These are phyloP conservation scores for Ophryocystis elektroscirrha DNA, from an alignment of 169 alveolate genomes.

Conservation along the genomic window DNA sequence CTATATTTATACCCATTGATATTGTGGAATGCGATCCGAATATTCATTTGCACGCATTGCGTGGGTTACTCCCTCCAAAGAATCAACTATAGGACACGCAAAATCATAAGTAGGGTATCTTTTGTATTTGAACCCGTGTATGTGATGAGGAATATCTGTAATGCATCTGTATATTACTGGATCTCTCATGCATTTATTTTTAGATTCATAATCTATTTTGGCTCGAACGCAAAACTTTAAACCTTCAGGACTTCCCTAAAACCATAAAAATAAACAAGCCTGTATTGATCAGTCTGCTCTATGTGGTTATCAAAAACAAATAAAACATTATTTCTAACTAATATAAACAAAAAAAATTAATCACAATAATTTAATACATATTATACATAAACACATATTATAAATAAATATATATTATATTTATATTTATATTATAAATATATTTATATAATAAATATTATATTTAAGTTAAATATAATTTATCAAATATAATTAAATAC, in stretches of 20 bases:
- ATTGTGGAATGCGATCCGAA: constrained; percentile 79
- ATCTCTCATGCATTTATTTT: constrained; percentile 86
- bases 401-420: no score
- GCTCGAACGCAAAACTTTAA: constrained; percentile 83
- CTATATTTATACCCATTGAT: constrained; percentile 50
- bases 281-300: background rate
- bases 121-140: constrained; percentile 69
- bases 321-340: background rate
- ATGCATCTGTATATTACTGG: constrained; percentile 85
- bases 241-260: constrained; percentile 51
- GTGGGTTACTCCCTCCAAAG: constrained; percentile 86
- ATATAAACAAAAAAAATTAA: background rate
- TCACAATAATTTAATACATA: background rate
- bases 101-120: constrained; percentile 96
- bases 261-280: background rate
- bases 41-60: constrained; percentile 90
- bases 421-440: no score
- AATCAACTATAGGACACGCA: constrained; percentile 93
- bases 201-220: constrained; percentile 70
- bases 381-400: background rate
- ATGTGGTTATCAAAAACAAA: background rate
- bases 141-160: constrained; percentile 66
- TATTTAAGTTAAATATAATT: no score
- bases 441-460: no score
- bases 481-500: no score